Evolutionary conservation across 768 basidiomycete species (phyloP).

Genomic region (Tephrocybe sp.): DNA sequence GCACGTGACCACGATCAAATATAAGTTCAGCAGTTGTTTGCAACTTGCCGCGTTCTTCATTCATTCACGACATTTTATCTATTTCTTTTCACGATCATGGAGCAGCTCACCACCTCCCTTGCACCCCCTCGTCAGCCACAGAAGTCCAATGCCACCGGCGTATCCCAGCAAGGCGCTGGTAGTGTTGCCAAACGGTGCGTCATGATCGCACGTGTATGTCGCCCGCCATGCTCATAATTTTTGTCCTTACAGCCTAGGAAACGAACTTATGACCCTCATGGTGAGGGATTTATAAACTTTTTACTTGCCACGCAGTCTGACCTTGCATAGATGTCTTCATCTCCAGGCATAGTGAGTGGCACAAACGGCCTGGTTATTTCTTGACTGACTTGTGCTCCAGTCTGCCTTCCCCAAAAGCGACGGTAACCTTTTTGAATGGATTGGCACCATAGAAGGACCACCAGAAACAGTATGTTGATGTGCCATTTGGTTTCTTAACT

Average conservation of each 20-base stretch:
- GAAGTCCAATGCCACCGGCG: slow-evolving; percentile 54
- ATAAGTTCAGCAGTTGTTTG: slow-evolving; percentile 10
- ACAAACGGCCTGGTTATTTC: neutral
- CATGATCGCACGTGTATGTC: slow-evolving; percentile 5
- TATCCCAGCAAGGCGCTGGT: slow-evolving; percentile 57
- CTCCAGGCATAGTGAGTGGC: slow-evolving; percentile 76
- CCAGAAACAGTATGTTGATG: slow-evolving; percentile 54
- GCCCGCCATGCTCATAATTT: slow-evolving; percentile 9
- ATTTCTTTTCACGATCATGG: slow-evolving; percentile 43
- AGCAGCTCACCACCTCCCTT: slow-evolving; percentile 67
- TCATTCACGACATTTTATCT: slow-evolving; percentile 20
- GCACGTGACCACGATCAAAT: slow-evolving; percentile 17
- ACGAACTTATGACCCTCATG: slow-evolving; percentile 88
- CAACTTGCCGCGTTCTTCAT: slow-evolving; percentile 17
- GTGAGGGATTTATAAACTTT: slow-evolving; percentile 36
- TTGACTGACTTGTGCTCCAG: slow-evolving; percentile 32
- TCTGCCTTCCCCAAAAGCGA: slow-evolving; percentile 90
- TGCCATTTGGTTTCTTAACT: neutral
- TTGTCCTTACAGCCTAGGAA: slow-evolving; percentile 54
- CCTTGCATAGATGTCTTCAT: slow-evolving; percentile 70
- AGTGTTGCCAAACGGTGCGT: slow-evolving; percentile 82
- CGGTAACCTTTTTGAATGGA: slow-evolving; percentile 86
- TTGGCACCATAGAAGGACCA: slow-evolving; percentile 83
- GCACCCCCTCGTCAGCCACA: slow-evolving; percentile 53
- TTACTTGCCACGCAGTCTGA: neutral